These are phyloP conservation scores for Lathyrus sativus DNA, from an alignment of 306 rosid species.

Conservation along the genomic window DNA sequence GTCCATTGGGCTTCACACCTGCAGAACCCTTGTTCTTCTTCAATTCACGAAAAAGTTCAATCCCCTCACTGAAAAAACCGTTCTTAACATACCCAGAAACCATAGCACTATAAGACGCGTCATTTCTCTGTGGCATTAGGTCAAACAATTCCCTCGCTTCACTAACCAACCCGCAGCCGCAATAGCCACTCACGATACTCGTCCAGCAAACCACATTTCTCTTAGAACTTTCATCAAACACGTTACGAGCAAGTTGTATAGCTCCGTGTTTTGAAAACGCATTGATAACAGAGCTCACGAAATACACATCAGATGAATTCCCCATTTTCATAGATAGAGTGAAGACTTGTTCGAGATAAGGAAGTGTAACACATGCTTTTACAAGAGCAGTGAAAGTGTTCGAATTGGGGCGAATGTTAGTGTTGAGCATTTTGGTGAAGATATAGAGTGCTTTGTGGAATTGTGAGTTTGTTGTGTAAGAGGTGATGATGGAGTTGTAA, in stretches of 20 bases:
- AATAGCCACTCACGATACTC: constrained; percentile 42
- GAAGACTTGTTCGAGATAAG: constrained; percentile 37
- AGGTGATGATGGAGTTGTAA: constrained; percentile 42
- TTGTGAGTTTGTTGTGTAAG: constrained; percentile 15
- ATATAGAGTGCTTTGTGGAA: constrained; percentile 18
- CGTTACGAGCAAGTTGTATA: constrained; percentile 17
- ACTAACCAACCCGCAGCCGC: constrained; percentile 34
- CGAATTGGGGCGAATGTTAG: constrained; percentile 37
- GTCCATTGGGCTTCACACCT: constrained; percentile 23
- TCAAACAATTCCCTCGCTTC: constrained; percentile 41
- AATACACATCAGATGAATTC: constrained; percentile 27
- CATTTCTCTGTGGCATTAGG: constrained; percentile 32
- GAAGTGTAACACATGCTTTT: background rate
- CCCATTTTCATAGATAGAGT: constrained; percentile 28
- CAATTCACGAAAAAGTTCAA: constrained; percentile 36
- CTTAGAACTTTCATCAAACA: constrained; percentile 45
- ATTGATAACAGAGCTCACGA: constrained; percentile 34
- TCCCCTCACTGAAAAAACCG: constrained; percentile 39
- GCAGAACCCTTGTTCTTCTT: constrained; percentile 10
- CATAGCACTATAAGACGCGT: constrained; percentile 45
- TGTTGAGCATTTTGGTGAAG: constrained; percentile 38
- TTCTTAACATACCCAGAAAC: constrained; percentile 49
- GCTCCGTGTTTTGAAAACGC: constrained; percentile 30
- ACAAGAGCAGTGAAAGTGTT: constrained; percentile 28
- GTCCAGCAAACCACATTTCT: constrained; percentile 48